A percentile compares a stretch with the other conserved stretches of the same genome.
Conservation (phyloP, 2,329 filamentous ascomycete genomes). For the Penicillium sp. region DNA sequence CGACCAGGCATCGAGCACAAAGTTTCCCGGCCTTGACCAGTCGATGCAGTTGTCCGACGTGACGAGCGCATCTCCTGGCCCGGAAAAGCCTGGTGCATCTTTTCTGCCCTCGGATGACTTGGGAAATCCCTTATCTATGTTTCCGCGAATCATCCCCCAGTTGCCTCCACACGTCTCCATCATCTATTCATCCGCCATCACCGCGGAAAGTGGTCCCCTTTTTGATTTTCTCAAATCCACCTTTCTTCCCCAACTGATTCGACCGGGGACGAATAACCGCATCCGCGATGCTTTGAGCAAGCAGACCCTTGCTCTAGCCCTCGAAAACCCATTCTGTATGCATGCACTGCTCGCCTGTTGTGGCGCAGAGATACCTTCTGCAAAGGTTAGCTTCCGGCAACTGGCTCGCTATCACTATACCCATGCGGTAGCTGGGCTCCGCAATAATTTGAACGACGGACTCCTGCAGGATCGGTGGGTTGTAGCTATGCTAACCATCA, state of each 20-base stretch:
- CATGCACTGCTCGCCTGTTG: slow-evolving; percentile 25
- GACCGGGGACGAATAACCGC: slow-evolving; percentile 12
- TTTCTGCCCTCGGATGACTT: not conserved
- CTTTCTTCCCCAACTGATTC: slow-evolving; percentile 24
- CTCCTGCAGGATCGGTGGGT: not conserved
- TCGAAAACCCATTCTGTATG: slow-evolving; percentile 20
- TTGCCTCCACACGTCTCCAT: not conserved
- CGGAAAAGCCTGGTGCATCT: not conserved
- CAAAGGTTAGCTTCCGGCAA: slow-evolving; percentile 6
- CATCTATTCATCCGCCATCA: slow-evolving; percentile 5
- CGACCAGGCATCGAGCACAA: not conserved
- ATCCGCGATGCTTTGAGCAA: slow-evolving; percentile 10
- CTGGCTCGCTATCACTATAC: slow-evolving; percentile 19
- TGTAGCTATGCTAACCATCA: slow-evolving; percentile 15
- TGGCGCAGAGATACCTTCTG: slow-evolving; percentile 19
- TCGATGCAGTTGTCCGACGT: not conserved
- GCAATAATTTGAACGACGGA: not conserved
- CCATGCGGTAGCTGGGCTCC: slow-evolving; percentile 12
- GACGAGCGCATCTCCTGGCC: not conserved
- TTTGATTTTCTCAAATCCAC: slow-evolving; percentile 23
- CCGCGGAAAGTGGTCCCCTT: slow-evolving; percentile 8
- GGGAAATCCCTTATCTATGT: not conserved
- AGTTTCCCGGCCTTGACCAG: not conserved
- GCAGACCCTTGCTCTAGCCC: slow-evolving; percentile 15
- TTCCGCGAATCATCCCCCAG: not conserved